These are phyloP conservation scores for Galerina marginata DNA, from an alignment of 768 basidiomycete species.

Conservation along the genomic window DNA sequence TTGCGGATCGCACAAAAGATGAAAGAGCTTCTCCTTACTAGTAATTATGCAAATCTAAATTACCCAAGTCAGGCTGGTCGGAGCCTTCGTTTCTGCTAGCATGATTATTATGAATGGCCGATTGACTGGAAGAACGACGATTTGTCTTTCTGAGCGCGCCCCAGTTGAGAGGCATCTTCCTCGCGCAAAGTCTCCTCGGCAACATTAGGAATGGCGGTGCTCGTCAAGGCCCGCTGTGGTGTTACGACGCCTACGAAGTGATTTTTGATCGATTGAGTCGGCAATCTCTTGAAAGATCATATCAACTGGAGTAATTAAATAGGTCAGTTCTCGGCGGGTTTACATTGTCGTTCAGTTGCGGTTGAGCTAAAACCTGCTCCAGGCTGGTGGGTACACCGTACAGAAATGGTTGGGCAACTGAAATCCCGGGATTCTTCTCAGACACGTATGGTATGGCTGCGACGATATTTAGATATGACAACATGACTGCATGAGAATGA, in stretches of 20 bases:
- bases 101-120: neutral
- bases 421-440: too few species aligned
- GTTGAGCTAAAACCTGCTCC: too few species aligned
- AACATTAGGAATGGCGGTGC: too few species aligned
- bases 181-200: too few species aligned
- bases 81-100: conserved; percentile 4
- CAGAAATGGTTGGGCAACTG: too few species aligned
- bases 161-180: neutral
- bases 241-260: neutral
- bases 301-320: neutral
- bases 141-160: neutral
- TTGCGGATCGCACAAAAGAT: too few species aligned
- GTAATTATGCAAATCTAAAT: conserved; percentile 2
- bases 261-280: neutral
- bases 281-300: neutral
- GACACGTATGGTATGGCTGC: too few species aligned
- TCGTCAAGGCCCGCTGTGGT: neutral
- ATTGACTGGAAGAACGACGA: conserved; percentile 1
- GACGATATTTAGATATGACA: too few species aligned
- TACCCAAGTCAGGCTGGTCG: neutral
- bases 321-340: neutral
- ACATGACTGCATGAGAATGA: too few species aligned
- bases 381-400: too few species aligned
- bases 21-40: neutral
- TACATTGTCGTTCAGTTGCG: neutral